Conservation (phyloP, 78 protist species). For the Planoprotostelium fungivorum region DNA sequence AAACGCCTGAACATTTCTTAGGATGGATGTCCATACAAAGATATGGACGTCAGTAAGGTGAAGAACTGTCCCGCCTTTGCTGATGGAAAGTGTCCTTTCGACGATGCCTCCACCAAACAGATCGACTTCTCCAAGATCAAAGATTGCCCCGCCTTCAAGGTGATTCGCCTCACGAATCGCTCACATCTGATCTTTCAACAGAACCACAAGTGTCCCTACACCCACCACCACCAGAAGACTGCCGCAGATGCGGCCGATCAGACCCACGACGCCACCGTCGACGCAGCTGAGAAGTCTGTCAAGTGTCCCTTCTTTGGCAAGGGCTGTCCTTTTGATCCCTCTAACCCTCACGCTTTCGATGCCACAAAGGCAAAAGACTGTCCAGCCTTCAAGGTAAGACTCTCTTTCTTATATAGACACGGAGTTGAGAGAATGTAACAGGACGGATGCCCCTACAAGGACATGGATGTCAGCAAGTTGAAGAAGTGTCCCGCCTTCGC, state of each 20-base stretch:
- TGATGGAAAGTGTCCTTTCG: neutral
- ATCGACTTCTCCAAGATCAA: neutral
- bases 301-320: neutral
- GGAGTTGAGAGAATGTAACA: neutral
- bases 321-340: neutral
- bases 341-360: neutral
- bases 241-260: neutral
- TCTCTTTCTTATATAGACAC: too few species aligned
- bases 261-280: neutral
- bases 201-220: neutral
- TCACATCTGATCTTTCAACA: neutral
- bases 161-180: too few species aligned
- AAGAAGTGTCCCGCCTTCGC: neutral
- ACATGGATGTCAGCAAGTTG: neutral
- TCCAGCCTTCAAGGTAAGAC: neutral
- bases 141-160: neutral
- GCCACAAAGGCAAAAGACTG: neutral
- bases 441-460: neutral
- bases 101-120: neutral
- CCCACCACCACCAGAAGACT: neutral
- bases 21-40: neutral
- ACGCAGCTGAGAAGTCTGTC: neutral
- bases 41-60: neutral
- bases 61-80: neutral
- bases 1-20: too few species aligned